Base-by-base conservation (phyloP, 257 asterid genomes). In the Scutellaria baicalensis region DNA sequence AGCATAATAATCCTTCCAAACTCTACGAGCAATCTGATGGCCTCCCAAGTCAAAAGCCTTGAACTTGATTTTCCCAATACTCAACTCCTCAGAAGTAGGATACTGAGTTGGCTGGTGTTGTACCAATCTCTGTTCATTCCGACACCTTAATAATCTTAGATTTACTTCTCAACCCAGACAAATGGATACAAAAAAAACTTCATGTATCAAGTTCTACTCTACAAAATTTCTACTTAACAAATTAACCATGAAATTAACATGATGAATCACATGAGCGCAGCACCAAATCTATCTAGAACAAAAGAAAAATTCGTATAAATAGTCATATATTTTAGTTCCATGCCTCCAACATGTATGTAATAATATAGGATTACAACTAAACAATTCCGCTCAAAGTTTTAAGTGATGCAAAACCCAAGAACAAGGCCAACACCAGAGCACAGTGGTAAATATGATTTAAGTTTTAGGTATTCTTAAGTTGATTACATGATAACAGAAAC, bases 1-100 rank as follows among this genome's bases (percentile, higher is more conserved):
- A 36, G 97, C 97, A 77, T 90, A 90, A 78, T 90, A 90, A 72
- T 90, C 97, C 51, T 90, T 90, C 97, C 97, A 90, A 76, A 90
- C 96, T 62, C 97, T 79, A 9, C 97, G 92, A 6, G 97, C 97
- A 54, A 88, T 88, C 85, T 91, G 96, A 82, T 91, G 97, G 43
- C 97, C 97, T 27, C 97, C 97, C 87, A 91, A 78, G 68, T 91
- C 97, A 80, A 91, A 91, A 38, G 97, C 96, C 69, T 88, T 91
- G 81, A 91, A 91, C 89, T 91, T 91, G 76, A 90, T 90, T 69
- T 85, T 85, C 14, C 97, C 97, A 73, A 90, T 88, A 71, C 97
- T 88, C 47, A 90, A 84, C 86, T 88, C 97, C 83, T 90, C 97
- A 0, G 97, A 91, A 5, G 97, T 91, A 0, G 97, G 97, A 75